Conservation (phyloP, 192 early-diverging fungal genomes). For the Dimargaris verticillata region DNA sequence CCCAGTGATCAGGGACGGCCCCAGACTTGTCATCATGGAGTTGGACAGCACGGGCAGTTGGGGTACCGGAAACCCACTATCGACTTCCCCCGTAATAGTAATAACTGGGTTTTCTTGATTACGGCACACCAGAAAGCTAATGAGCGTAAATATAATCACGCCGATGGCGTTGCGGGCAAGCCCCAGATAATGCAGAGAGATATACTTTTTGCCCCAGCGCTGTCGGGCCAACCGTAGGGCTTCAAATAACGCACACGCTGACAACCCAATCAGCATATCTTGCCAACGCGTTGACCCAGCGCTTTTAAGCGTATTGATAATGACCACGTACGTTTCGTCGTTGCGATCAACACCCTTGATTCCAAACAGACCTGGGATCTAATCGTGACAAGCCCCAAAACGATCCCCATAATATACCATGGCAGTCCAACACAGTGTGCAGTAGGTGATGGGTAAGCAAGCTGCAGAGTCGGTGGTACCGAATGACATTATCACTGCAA, state of each 20-base stretch:
- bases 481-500: too few species aligned
- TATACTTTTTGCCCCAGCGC: slow-evolving; percentile 14
- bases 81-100: too few species aligned
- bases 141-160: slow-evolving; percentile 53
- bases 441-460: too few species aligned
- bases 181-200: too few species aligned
- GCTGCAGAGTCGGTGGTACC: too few species aligned
- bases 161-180: slow-evolving; percentile 46
- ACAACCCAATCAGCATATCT: neutral
- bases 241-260: too few species aligned
- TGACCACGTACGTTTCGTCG: slow-evolving; percentile 51
- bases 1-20: slow-evolving; percentile 39
- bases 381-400: too few species aligned
- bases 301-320: slow-evolving; percentile 46
- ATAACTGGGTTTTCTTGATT: too few species aligned
- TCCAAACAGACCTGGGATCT: slow-evolving; percentile 57
- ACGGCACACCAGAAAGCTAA: slow-evolving; percentile 32
- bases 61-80: too few species aligned
- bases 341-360: slow-evolving; percentile 59
- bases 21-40: slow-evolving; percentile 28
- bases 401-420: too few species aligned
- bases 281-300: slow-evolving; percentile 18
- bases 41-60: too few species aligned
- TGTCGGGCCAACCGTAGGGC: slow-evolving; percentile 19
- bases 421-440: too few species aligned